Percentiles rank a stretch among this genome's conserved stretches.
phyloP scores from a whole-genome alignment of 2,329 filamentous ascomycete species.

The Pseudovirgaria hyperparasitica region DNA sequence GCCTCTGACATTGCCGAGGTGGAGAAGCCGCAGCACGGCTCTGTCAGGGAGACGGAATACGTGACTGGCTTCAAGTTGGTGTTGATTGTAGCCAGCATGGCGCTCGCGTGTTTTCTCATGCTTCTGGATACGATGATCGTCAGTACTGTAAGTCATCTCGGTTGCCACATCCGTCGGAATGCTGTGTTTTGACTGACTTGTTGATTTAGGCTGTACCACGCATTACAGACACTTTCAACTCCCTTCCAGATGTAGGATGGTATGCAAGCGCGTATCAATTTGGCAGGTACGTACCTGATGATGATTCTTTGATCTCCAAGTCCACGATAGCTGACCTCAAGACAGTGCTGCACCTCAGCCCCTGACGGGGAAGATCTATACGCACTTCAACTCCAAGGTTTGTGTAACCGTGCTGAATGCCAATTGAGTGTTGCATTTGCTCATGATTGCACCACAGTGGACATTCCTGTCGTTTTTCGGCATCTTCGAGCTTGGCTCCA shows the following conservation, averaged over 20 bases:
- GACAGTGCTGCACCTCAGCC: background rate
- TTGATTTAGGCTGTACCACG: conserved; percentile 9
- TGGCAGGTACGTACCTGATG: too few relatives aligned
- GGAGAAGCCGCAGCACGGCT: too few relatives aligned
- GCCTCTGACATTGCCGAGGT: too few relatives aligned
- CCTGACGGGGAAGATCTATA: conserved; percentile 1
- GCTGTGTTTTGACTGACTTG: too few relatives aligned
- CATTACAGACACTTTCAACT: conserved; percentile 10
- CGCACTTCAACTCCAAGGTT: too few relatives aligned
- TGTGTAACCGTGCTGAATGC: too few relatives aligned
- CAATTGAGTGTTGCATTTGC: too few relatives aligned
- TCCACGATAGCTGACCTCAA: background rate
- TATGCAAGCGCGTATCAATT: conserved; percentile 18
- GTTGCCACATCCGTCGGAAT: too few relatives aligned
- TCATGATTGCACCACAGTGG: too few relatives aligned
- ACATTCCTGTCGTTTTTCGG: conserved; percentile 4
- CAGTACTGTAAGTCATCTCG: too few relatives aligned
- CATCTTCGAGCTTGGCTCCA: conserved; percentile 8
- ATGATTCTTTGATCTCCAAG: too few relatives aligned
- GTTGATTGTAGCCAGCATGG: background rate
- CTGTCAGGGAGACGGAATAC: background rate
- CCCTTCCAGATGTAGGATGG: conserved; percentile 13
- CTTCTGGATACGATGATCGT: conserved; percentile 13
- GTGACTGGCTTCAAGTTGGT: conserved; percentile 1
- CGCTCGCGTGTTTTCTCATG: conserved; percentile 1